Evolutionary conservation across 2,329 filamentous ascomycete genomes (phyloP).

Genomic region (Karstenula rhodostoma): DNA sequence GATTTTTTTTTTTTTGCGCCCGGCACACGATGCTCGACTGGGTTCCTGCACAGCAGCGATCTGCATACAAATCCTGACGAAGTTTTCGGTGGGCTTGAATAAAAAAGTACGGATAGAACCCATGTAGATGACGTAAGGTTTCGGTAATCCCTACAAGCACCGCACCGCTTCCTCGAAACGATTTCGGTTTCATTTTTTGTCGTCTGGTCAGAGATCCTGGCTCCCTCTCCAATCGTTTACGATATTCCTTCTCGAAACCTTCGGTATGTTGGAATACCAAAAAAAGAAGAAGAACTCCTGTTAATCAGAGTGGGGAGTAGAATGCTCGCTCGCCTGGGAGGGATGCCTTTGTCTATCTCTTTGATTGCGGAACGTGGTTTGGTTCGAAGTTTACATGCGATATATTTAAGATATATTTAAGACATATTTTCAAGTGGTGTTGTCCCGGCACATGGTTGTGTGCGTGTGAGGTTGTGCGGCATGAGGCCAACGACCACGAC

Average conservation of each 20-base stretch:
- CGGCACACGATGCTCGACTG: background rate
- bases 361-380: background rate
- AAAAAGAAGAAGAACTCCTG: background rate
- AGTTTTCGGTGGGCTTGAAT: background rate
- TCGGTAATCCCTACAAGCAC: background rate
- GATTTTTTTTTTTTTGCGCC: background rate
- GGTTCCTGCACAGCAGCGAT: background rate
- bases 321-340: background rate
- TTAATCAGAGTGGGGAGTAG: background rate
- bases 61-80: background rate
- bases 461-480: background rate
- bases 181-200: background rate
- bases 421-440: background rate
- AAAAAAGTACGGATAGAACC: background rate
- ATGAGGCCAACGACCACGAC: background rate
- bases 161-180: background rate
- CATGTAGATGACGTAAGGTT: background rate
- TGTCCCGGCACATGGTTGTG: background rate
- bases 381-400: background rate
- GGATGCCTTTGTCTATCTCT: background rate
- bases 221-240: background rate
- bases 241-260: background rate
- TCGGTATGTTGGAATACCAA: background rate
- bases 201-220: background rate
- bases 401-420: constrained; percentile 5